Evolutionary conservation across 2,329 filamentous ascomycete species (phyloP), one percentile per base, ranked within the genome.

Genomic region (Talaromyces marneffei): DNA sequence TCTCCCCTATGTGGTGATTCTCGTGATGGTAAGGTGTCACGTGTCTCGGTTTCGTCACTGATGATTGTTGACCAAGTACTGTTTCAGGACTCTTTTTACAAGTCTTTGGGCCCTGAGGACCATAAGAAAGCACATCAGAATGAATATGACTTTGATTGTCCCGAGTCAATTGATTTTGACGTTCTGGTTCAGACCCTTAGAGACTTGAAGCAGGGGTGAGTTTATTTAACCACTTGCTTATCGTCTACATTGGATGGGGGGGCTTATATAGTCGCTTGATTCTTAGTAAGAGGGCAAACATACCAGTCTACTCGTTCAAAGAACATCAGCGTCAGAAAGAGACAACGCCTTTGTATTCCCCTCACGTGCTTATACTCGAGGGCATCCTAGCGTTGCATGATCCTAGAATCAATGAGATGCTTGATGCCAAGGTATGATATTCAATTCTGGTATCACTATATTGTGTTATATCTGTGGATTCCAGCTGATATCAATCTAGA

Each of bases 341-440:
- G 66, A 96, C 92, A 0, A 95, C 89, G 0, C 88, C 90, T 0
- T 91, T 99, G 63, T 99, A 99, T 73, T 97, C 94, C 4, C 94
- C 94, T 1, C 94, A 96, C 75, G 94, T 99, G 25, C 81, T 99
- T 27, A 92, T 99, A 52, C 78, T 99, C 14, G 94, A 99, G 79
- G 94, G 94, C 20, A 99, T 99, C 31, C 91, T 99, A 76, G 94
- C 94, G 7, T 80, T 99, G 12, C 92, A 97, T 71, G 94, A 99
- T 71, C 85, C 85, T 25, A 85, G 93, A 63, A 88, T 99, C 4
- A 78, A 94, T 62, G 89, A 95, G 18, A 79, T 99, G 66, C 79
- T 97, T 65, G 94, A 99, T 75, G 90, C 97, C 80, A 95, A 91
- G 53, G 73, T 65, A 63, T 58, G n/a, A 33, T 39, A 29, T 10